Base-by-base conservation (phyloP, 2,329 filamentous ascomycete species). In the Hypoxylon sp. region DNA sequence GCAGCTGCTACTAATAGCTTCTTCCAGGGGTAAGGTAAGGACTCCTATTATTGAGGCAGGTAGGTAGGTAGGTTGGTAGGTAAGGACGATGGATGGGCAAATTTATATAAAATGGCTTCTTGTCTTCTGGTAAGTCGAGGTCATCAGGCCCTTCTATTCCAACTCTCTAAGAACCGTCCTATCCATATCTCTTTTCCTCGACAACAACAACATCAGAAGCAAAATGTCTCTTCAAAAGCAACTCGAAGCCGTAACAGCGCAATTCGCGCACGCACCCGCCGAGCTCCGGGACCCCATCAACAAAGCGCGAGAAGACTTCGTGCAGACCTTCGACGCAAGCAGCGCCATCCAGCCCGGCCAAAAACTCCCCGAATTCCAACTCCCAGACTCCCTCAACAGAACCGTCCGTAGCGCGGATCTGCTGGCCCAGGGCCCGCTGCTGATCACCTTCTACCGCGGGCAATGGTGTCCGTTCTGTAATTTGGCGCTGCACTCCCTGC, bases 371-470 rank as follows among this genome's bases (percentile, higher is more conserved):
- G 25, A 14, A 2, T 56, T 56, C 38, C 13, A 14, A 2, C 53
- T 56, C 2, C 38, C 53, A 2, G 53, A 56, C 9, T 56, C 53
- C 2, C 17, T 34, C 4, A 46, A 46, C 38, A 56, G 46, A 11
- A 23, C 53, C 5, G 38, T 56, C 10, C 21, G 25, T 2, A 56
- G 53, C 38, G n/a, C 38, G 0, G 53, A 56, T 6, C 38, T 56
- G 0, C 53, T 56, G 17, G 25, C 53, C n/a, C 7, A 23, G 10
- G 53, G 53, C 2, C 53, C 53, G 2, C 21, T 56, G 25, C 38
- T 56, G 21, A 56, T 56, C 38, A 56, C 53, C 25, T 56, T 56
- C 53, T 56, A 56, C 53, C 53, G 53, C 53, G 53, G 53, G 5
- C 38, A 13, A 30, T 56, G 53, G 53, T 56, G 53, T 11, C 53